Percentiles rank a stretch among this genome's conserved stretches.
phyloP scores from a whole-genome alignment of 78 protist genomes.

The Creolimax fragrantissima region DNA sequence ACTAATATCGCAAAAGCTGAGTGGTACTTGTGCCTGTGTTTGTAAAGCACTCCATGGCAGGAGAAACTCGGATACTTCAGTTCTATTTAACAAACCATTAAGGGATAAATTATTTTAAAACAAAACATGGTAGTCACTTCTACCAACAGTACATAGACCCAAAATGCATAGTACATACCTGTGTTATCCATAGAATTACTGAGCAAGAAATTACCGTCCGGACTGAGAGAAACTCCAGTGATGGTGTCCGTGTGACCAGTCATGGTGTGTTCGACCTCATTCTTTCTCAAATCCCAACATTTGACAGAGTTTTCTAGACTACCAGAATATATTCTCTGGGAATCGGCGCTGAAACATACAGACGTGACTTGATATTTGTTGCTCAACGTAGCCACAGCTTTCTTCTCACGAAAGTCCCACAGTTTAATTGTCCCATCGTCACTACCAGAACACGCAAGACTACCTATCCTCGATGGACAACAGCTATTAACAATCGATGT shows the following conservation, averaged over 20 bases:
- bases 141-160: too few relatives aligned
- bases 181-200: slow-evolving; percentile 76
- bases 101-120: too few relatives aligned
- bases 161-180: too few relatives aligned
- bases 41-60: too few relatives aligned
- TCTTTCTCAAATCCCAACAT: slow-evolving; percentile 57
- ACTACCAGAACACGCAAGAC: slow-evolving; percentile 35
- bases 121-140: too few relatives aligned
- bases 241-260: slow-evolving; percentile 69
- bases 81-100: too few relatives aligned
- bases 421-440: slow-evolving; percentile 49
- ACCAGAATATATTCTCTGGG: slow-evolving; percentile 48
- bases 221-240: slow-evolving; percentile 48
- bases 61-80: too few relatives aligned
- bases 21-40: too few relatives aligned
- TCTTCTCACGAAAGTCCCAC: slow-evolving; percentile 43
- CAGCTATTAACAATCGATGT: slow-evolving; percentile 39
- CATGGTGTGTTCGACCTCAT: slow-evolving; percentile 7
- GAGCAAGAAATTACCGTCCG: slow-evolving; percentile 51
- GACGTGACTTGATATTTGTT: slow-evolving; percentile 44
- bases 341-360: slow-evolving; percentile 36
- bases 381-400: neutral
- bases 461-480: slow-evolving; percentile 38
- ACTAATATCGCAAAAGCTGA: too few relatives aligned
- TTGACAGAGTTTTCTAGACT: slow-evolving; percentile 64